Evolutionary conservation across 1,139 yeast species (phyloP).

Genomic region (Nakaseomyces nivariensis): DNA sequence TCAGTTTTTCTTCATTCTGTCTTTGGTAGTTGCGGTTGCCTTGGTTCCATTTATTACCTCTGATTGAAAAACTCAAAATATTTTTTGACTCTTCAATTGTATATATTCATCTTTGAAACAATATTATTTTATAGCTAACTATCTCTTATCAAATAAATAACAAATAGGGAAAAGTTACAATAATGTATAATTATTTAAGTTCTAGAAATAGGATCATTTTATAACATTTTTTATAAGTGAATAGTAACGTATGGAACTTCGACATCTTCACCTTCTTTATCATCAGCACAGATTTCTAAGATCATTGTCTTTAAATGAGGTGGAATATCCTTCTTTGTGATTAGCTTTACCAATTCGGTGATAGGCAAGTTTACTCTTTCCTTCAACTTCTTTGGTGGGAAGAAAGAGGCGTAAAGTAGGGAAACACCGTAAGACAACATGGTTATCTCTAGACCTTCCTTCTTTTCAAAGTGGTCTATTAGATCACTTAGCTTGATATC

Average conservation of each 20-base stretch:
- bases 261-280: constrained; percentile 85
- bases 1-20: not conserved
- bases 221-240: constrained; percentile 30
- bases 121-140: not conserved
- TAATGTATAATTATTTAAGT: not conserved
- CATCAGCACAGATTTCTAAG: constrained; percentile 88
- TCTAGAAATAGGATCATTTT: constrained; percentile 1
- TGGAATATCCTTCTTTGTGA: constrained; percentile 79
- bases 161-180: not conserved
- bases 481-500: constrained; percentile 70
- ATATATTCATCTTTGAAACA: not conserved
- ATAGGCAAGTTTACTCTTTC: constrained; percentile 63
- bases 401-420: constrained; percentile 82
- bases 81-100: no score
- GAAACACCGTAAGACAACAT: constrained; percentile 92
- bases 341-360: constrained; percentile 66
- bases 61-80: not conserved
- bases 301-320: constrained; percentile 64
- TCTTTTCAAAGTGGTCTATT: constrained; percentile 61
- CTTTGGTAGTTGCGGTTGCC: not conserved
- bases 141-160: not conserved
- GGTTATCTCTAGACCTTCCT: constrained; percentile 77
- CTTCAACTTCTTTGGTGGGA: constrained; percentile 81
- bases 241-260: constrained; percentile 82
- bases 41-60: not conserved